Percentiles rank a stretch among this genome's conserved stretches.
Evolutionary conservation across 768 basidiomycete species (phyloP).

Genomic region (Tricholoma matsutake): DNA sequence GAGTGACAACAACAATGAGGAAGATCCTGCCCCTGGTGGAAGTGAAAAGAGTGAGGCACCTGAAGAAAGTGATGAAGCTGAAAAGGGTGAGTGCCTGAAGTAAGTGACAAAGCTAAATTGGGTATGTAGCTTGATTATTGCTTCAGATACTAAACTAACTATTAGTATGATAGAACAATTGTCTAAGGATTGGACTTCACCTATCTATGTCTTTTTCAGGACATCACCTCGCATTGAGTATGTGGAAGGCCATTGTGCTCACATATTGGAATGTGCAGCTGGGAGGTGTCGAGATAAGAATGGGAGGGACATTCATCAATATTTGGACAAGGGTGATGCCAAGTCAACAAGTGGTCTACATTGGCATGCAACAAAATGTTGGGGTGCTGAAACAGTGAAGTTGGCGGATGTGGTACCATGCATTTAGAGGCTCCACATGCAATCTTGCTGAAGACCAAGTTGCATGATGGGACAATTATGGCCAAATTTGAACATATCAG

Average conservation of each 20-base stretch:
- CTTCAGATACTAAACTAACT: not conserved
- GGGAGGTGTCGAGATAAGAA: not conserved
- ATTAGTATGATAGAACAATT: not conserved
- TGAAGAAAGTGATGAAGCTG: not conserved
- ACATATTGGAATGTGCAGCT: conserved; percentile 6
- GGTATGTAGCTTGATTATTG: not conserved
- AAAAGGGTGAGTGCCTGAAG: too few relatives aligned
- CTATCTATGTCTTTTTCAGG: conserved; percentile 7
- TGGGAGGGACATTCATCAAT: not conserved
- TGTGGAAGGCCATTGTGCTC: not conserved
- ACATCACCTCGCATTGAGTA: not conserved
- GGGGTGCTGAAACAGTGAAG: not conserved
- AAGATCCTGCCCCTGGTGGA: not conserved
- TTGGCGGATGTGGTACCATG: not conserved
- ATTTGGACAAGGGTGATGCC: not conserved
- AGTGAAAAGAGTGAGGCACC: not conserved
- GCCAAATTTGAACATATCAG: not conserved
- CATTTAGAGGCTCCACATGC: not conserved
- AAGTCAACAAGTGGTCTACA: not conserved
- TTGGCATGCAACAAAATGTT: not conserved
- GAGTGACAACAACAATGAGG: not conserved
- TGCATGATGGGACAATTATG: not conserved
- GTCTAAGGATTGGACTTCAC: not conserved
- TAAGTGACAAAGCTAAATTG: too few relatives aligned
- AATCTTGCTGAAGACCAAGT: not conserved